Evolutionary conservation across 1,284 basidiomycete species (phyloP), one percentile per base, ranked within the genome.

Genomic region (Ganoderma lingzhi): DNA sequence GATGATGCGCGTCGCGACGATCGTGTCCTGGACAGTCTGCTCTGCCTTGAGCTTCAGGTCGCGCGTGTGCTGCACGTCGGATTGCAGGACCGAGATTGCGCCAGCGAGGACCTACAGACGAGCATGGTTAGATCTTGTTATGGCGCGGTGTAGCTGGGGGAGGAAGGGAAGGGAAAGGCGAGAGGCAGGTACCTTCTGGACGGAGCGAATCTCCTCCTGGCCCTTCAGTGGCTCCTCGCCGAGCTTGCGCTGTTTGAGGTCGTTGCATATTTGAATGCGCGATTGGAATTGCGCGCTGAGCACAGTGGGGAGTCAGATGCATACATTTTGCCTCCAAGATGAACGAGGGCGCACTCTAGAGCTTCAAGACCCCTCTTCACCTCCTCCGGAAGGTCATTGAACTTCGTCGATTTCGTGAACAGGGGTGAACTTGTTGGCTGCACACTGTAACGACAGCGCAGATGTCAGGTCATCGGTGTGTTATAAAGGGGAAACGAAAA

Each of bases 321-420:
- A 2, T 51, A 30, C 12, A n/a, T 41, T 3, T 23, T 28, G 23
- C 39, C 6, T 28, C 14, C 63, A 30, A 37, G 10, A 35, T 17
- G 17, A 30, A 19, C 19, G 17, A 12, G 42, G 35, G 68, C 63
- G 32, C 59, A 95, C 94, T 96, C 93, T 63, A 95, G 86, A 48
- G 82, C 79, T 76, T 95, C 94, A 32, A 95, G 84, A 6, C 81
- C 83, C 71, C 81, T 88, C 79, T 89, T 91, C 48, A 90, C 73
- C 1, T 87, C 84, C 65, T 95, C 93, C 0, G 93, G 90, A 19
- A 95, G 80, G 76, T 96, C 94, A 64, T 96, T 94, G 79, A 94
- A 96, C 77, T 93, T 95, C 0, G 93, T 93, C 0, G 88, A 87
- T 77, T 90, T 93, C 19, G 86, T 88, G 75, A 93, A 91, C 0